These are phyloP conservation scores for Suillus paluster DNA, from an alignment of 768 basidiomycete genomes.

Conservation along the genomic window DNA sequence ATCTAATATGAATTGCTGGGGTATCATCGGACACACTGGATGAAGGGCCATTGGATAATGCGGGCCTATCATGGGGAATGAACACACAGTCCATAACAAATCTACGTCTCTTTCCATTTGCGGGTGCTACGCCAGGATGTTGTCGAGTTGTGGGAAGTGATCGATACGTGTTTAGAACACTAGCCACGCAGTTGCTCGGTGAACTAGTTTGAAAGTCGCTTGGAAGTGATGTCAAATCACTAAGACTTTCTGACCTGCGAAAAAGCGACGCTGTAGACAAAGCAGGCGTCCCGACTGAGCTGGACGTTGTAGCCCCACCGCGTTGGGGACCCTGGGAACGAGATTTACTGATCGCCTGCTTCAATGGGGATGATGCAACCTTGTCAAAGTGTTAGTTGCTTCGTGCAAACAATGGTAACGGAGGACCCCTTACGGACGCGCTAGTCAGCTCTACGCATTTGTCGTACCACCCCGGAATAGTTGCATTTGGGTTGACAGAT, in stretches of 20 bases:
- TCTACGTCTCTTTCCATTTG: not conserved
- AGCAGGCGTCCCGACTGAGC: not conserved
- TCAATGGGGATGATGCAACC: not conserved
- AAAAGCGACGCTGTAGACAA: not conserved
- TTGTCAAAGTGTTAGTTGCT: not conserved
- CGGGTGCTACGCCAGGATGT: not conserved
- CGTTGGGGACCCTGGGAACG: not conserved
- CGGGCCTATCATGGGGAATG: not conserved
- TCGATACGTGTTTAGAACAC: not conserved
- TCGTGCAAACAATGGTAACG: not conserved
- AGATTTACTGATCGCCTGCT: not conserved
- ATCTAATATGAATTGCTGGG: not conserved
- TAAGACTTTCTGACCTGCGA: conserved; percentile 16
- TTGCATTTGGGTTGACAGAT: conserved; percentile 45
- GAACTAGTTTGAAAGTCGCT: conserved; percentile 19
- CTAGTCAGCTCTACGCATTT: conserved; percentile 23
- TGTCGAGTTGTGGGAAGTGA: not conserved
- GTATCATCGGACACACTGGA: not conserved
- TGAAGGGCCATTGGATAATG: not conserved
- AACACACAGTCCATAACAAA: conserved; percentile 1
- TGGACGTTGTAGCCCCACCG: not conserved
- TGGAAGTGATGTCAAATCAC: conserved; percentile 36
- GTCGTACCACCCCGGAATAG: conserved; percentile 71
- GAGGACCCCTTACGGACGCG: conserved; percentile 27
- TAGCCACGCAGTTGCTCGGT: too few species aligned